Evolutionary conservation across 2,329 filamentous ascomycete genomes (phyloP).

Genomic region (Paradendryphiella salina): DNA sequence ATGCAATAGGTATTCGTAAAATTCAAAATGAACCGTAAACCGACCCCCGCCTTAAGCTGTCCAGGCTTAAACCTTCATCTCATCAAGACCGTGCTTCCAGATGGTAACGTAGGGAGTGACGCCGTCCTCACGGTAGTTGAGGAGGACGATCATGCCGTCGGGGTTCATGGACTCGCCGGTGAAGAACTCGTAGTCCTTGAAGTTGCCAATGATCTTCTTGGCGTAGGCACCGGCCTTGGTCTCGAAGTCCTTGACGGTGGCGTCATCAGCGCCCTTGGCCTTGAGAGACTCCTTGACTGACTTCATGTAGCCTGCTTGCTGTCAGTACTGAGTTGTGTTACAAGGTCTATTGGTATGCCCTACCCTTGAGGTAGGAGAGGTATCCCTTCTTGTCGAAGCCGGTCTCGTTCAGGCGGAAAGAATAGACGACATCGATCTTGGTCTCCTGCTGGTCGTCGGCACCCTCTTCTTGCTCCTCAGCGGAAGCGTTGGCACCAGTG

Average conservation of each 20-base stretch:
- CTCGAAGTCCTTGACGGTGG: conserved; percentile 78
- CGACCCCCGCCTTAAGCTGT: conserved; percentile 20
- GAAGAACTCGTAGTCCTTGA: conserved; percentile 96
- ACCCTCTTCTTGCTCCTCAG: conserved; percentile 80
- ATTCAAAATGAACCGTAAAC: conserved; percentile 36
- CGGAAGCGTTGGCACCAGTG: conserved; percentile 94
- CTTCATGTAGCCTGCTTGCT: conserved; percentile 80
- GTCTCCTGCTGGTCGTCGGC: conserved; percentile 69
- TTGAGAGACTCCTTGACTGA: conserved; percentile 76
- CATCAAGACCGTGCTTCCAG: conserved; percentile 92
- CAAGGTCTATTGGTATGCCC: conserved; percentile 6
- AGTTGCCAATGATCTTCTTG: conserved; percentile 82
- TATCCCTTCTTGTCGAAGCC: conserved; percentile 87
- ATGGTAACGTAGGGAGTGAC: conserved; percentile 83
- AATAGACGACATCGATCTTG: conserved; percentile 92
- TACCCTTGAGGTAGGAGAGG: conserved; percentile 83
- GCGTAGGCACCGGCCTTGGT: conserved; percentile 71
- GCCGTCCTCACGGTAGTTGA: conserved; percentile 98
- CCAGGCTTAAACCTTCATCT: conserved; percentile 80
- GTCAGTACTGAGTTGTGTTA: conserved; percentile 7
- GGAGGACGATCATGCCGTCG: conserved; percentile 90
- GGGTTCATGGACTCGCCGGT: conserved; percentile 90
- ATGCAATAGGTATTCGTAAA: conserved; percentile 47
- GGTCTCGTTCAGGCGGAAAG: conserved; percentile 83
- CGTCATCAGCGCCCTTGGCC: conserved; percentile 61